Base-by-base conservation (phyloP, 495 filamentous ascomycete genomes). In the Tuber magnatum region DNA sequence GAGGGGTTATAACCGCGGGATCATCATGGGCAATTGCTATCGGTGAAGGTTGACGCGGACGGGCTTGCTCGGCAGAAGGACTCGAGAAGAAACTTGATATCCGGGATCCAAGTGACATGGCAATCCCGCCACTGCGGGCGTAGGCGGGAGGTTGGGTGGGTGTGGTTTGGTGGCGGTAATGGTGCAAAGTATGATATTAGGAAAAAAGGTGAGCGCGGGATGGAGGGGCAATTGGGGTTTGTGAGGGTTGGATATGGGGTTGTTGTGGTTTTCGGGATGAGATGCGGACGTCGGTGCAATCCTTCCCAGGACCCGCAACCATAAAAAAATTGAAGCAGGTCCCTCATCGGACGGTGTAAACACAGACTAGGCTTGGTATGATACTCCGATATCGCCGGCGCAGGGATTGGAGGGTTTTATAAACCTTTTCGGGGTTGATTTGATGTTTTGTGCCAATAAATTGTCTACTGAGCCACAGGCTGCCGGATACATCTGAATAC, bases 51-150 rank as follows among this genome's bases (percentile, higher is more conserved):
- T 68, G 48, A 38, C 44, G 71, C 38, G 16, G 72, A 46, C 65
- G 81, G 69, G 78, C 82, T 71, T 77, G 69, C 51, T 80, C n/a
- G 74, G 78, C 35, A 18, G 77, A 73, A 44, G 71, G 74, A 74
- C 82, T 83, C 69, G 84, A 82, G 82, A 86, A 84, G 74, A 86
- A 80, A 78, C 82, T 86, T 74, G 83, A 79, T 76, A 86, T 83
- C 73, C 81, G 81, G 71, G 85, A 86, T 81, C 83, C 82, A 82
- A 86, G 80, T 84, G 85, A 86, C 85, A 86, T 87, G 81, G 82
- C 85, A 84, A 84, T 74, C 82, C 83, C 83, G 80, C 80, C 80
- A 74, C 76, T 81, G 80, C 80, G 80, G 80, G 80, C 80, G 76
- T 73, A 71, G 73, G 68, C 40, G 40, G 73, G 69, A 71, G 68